These are phyloP conservation scores for Arthrobotrys pseudoclavata DNA, from an alignment of 2,329 filamentous ascomycete genomes.

Conservation along the genomic window DNA sequence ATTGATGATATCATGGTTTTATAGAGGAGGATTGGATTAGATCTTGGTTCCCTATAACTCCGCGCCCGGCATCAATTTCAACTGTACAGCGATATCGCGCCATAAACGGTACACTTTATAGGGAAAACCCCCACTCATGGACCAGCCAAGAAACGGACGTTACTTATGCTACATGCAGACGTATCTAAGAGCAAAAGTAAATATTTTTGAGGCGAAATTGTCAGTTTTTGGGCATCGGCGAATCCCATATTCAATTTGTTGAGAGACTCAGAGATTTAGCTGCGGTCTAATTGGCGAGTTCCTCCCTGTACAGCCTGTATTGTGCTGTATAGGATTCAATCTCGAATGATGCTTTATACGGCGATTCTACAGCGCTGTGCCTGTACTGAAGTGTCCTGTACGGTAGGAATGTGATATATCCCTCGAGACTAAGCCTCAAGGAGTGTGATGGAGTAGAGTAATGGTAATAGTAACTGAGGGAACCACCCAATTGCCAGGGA, in stretches of 20 bases:
- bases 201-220: background rate
- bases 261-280: slow-evolving; percentile 16
- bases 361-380: slow-evolving; percentile 1
- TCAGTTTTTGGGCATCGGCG: slow-evolving; percentile 21
- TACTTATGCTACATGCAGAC: background rate
- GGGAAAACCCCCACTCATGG: background rate
- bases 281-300: slow-evolving; percentile 38
- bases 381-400: too few species aligned
- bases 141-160: slow-evolving; percentile 2
- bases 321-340: background rate
- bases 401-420: background rate
- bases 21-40: background rate
- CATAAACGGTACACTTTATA: background rate
- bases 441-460: background rate
- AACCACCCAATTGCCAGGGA: slow-evolving; percentile 43
- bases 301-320: slow-evolving; percentile 18
- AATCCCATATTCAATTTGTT: slow-evolving; percentile 43
- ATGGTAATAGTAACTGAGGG: slow-evolving; percentile 1
- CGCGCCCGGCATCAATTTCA: slow-evolving; percentile 5
- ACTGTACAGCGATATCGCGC: slow-evolving; percentile 13
- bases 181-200: background rate
- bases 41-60: background rate
- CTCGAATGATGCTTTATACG: slow-evolving; percentile 3
- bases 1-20: background rate
- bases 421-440: slow-evolving; percentile 14